Conservation (phyloP, 2,329 filamentous ascomycete species). For the Nannizzia gypsea region DNA sequence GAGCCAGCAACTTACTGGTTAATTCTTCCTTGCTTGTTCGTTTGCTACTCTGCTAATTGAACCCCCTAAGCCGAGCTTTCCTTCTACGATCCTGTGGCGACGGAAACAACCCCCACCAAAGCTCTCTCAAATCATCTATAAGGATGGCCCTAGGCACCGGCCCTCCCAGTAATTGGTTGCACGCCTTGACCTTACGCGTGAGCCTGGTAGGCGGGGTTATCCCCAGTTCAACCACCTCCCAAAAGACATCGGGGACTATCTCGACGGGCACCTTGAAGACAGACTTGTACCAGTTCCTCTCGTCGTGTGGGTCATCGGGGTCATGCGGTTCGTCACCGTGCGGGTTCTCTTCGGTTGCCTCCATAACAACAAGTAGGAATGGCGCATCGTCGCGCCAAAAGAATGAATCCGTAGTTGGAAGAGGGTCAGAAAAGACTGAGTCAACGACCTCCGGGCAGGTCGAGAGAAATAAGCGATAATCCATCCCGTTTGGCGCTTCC, state of each 20-base stretch:
- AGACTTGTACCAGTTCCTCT: background rate
- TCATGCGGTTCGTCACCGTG: background rate
- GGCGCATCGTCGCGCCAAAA: background rate
- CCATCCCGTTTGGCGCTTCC: background rate
- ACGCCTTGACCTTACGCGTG: background rate
- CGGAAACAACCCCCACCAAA: no score
- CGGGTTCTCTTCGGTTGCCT: background rate
- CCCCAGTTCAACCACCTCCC: background rate
- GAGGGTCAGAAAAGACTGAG: background rate
- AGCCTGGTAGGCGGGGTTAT: background rate
- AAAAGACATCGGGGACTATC: background rate
- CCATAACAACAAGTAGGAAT: background rate
- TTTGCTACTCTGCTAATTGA: no score
- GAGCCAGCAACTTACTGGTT: no score
- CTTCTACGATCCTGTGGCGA: no score
- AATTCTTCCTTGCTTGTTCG: no score
- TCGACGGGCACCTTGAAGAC: background rate
- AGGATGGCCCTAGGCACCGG: no score
- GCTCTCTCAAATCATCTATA: no score
- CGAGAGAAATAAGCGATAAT: background rate
- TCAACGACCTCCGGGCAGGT: background rate
- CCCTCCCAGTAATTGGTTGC: background rate
- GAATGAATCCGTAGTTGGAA: background rate
- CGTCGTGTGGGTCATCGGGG: background rate
- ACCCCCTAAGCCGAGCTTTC: no score